Base-by-base conservation (phyloP, 2,329 filamentous ascomycete species). In the Fusarium agapanthi region DNA sequence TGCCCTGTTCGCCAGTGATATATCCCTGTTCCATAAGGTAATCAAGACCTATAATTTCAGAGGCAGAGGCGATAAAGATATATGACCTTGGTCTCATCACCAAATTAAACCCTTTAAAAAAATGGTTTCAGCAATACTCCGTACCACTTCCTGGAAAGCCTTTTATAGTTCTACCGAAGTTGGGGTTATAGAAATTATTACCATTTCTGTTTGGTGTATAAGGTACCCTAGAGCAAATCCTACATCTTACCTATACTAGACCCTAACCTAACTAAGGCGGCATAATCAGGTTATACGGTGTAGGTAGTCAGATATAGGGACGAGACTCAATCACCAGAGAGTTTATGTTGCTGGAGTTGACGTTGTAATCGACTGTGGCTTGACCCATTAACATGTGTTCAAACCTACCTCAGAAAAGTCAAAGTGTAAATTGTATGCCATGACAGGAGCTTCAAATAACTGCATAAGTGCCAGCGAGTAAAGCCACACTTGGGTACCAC, bases 1-100 rank as follows among this genome's bases (percentile, higher is more conserved):
- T 43, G 30, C 69, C 64, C 53, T 69, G 69, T 72, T 60, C 53
- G 38, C 24, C n/a, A 57, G 40, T 24, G 26, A 48, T 48, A 11
- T 8, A 65, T 28, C 50, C 62, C 18, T 37, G 62, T 35, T 50
- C 34, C 11, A 40, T 34, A 34, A 34, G 32, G 32, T 34, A 30
- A 34, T 22, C 43, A 34, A 32, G 26, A 45, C 45, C 11, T 26
- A 28, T 40, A 7, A 20, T 34, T 18, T 41, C 34, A 26, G 26
- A 57, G 15, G 30, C 30, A 47, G 43, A n/a, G 37, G 32, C 32
- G 32, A 34, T 22, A 48, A 26, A 62, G n/a, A 32, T 30, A 30
- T 7, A 60, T n/a, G 26, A 16, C 32, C 43, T 15, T 34, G 24
- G 22, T 7, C 35, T 16, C 8, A 34, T 50, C 10, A 20, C 6